phyloP scores from a whole-genome alignment of 371 early-diverging fungal genomes.

The Apophysomyces trapeziformis region DNA sequence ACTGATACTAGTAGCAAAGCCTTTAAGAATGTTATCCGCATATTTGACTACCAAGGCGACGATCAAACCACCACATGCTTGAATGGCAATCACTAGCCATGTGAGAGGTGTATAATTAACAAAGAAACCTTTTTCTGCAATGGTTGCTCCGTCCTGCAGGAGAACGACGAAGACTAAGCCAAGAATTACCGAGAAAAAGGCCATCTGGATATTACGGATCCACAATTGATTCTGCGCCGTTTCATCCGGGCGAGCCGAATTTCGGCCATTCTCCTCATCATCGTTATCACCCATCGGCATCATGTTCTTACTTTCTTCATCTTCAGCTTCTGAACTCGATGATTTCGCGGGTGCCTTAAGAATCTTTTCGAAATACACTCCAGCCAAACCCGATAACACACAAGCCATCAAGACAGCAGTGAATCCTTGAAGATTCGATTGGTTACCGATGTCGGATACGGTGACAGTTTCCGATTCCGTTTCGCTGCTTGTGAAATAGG shows the following conservation, averaged over 20 bases:
- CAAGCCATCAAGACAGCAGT: constrained; percentile 84
- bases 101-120: constrained; percentile 83
- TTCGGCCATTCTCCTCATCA: constrained; percentile 7
- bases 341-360: constrained; percentile 63
- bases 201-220: constrained; percentile 90
- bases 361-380: constrained; percentile 96
- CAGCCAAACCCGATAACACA: constrained; percentile 90
- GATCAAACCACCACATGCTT: constrained; percentile 92
- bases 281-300: constrained; percentile 21
- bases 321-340: constrained; percentile 4
- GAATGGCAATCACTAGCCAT: constrained; percentile 78
- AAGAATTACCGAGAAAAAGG: constrained; percentile 72
- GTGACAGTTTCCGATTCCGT: neutral
- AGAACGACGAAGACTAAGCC: constrained; percentile 70
- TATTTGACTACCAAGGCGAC: constrained; percentile 96
- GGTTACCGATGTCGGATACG: constrained; percentile 34
- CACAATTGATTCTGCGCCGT: constrained; percentile 68
- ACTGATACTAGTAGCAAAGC: constrained; percentile 94
- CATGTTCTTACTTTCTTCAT: constrained; percentile 22
- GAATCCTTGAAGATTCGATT: constrained; percentile 43
- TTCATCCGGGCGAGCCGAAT: neutral
- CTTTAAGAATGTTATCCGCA: constrained; percentile 97
- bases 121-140: constrained; percentile 85
- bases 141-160: constrained; percentile 77
- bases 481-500: constrained; percentile 12